These are phyloP conservation scores for Mallotus japonicus DNA, from an alignment of 441 rosid genomes.

Conservation along the genomic window DNA sequence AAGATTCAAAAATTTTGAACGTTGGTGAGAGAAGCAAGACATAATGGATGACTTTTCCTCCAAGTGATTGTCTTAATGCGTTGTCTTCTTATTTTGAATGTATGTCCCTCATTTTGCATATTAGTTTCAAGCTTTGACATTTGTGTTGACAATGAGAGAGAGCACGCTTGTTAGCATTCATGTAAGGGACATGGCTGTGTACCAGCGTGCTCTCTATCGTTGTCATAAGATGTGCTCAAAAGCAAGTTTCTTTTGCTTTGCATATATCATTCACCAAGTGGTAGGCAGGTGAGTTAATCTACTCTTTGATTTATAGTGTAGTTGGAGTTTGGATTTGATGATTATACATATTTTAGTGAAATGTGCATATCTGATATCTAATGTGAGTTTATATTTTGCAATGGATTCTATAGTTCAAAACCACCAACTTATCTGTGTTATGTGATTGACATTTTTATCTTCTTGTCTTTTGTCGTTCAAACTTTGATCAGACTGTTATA, in stretches of 20 bases:
- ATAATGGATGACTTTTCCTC: background rate
- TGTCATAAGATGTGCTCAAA: slow-evolving; percentile 36
- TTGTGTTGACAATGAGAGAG: slow-evolving; percentile 59
- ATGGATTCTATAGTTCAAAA: background rate
- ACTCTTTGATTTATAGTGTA: background rate
- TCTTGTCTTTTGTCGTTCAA: too few species aligned
- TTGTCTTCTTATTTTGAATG: background rate
- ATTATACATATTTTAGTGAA: background rate
- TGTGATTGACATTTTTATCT: background rate
- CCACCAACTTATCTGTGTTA: background rate
- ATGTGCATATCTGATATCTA: background rate
- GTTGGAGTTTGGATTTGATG: background rate
- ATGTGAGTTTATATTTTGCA: background rate
- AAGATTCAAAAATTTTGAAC: too few species aligned
- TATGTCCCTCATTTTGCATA: slow-evolving; percentile 2
- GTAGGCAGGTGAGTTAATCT: background rate
- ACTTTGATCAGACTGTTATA: too few species aligned
- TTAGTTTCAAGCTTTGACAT: slow-evolving; percentile 20
- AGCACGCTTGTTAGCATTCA: slow-evolving; percentile 47
- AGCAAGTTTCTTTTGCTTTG: background rate
- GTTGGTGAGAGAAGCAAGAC: too few species aligned
- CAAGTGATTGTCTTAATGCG: background rate
- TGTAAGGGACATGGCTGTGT: slow-evolving; percentile 31
- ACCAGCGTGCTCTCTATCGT: slow-evolving; percentile 51
- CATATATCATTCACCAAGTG: background rate